Evolutionary conservation across 2,329 filamentous ascomycete genomes (phyloP), one percentile per base, ranked within the genome.

Genomic region (Calonectria hawksworthii): DNA sequence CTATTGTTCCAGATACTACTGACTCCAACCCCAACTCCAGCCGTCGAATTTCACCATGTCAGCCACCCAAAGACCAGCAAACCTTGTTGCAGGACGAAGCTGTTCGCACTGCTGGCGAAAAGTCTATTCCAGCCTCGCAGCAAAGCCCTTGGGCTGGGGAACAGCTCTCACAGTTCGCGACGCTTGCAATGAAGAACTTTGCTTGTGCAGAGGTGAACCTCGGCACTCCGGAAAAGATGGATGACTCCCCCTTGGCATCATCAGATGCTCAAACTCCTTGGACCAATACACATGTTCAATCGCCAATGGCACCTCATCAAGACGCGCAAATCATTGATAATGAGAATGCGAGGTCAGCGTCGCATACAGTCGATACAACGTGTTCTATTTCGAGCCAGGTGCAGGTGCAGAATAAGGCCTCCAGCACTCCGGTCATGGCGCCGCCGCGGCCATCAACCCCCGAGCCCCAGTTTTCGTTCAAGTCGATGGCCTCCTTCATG

Each of bases 401-500:
- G 34, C 54, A 59, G 59, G 21, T 70, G 26, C 76, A 75, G 32
- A 74, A 74, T 36, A 51, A 64, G 44, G 59, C 28, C 56, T 34
- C 41, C 26, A 50, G 23, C 51, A 52, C 67, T 26, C 59, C 36
- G 8, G 50, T 54, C 32, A 47, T 70, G 14, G 75, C 71, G 23
- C 66, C 71, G 8, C 36, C 30, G 18, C 34, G 82, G 72, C 77
- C 85, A 38, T 83, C 84, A 2, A 89, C 87, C 0, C 87, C 89
- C 8, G 87, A 90, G 65, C 85, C 87, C 18, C 86, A 86, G 6
- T 84, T 90, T 36, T 87, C 87, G 0, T 84, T 90, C 77, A 90
- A 88, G 75, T 86, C 89, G 0, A 91, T 91, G 78, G 86, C 88
- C 1, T 86, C 87, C 1, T 91, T 91, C 79, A 87, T 89, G 78